Evolutionary conservation across 2,329 filamentous ascomycete genomes (phyloP).

Genomic region (Aspergillus ochraceus): DNA sequence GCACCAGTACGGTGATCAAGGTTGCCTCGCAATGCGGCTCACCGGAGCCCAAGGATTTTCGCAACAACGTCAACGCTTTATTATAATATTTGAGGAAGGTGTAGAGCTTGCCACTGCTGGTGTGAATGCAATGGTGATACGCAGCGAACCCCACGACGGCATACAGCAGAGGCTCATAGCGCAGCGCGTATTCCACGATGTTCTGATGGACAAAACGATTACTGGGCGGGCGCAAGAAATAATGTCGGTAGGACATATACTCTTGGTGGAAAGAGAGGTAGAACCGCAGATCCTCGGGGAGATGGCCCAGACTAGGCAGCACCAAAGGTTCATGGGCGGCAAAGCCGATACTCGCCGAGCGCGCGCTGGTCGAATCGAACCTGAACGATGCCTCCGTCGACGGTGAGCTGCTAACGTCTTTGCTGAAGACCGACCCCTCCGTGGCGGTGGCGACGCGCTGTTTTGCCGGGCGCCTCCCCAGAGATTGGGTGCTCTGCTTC

Average conservation of each 20-base stretch:
- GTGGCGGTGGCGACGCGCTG: conserved; percentile 17
- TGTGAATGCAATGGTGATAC: conserved; percentile 75
- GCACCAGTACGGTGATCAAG: conserved; percentile 82
- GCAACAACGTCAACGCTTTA: conserved; percentile 74
- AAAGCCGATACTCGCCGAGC: conserved; percentile 32
- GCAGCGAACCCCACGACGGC: conserved; percentile 85
- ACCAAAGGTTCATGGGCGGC: conserved; percentile 23
- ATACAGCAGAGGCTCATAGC: conserved; percentile 79
- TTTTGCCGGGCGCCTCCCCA: conserved; percentile 28
- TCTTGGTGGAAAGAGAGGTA: conserved; percentile 78
- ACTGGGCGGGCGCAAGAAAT: conserved; percentile 70
- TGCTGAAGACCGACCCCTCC: conserved; percentile 40
- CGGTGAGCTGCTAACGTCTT: conserved; percentile 53
- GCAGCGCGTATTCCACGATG: conserved; percentile 70
- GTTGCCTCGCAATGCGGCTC: conserved; percentile 72
- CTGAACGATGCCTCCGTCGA: conserved; percentile 49
- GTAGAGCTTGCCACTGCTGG: conserved; percentile 70
- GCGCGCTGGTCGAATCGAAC: conserved; percentile 36
- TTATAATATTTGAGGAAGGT: conserved; percentile 90
- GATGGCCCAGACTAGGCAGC: conserved; percentile 26
- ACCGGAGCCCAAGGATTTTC: conserved; percentile 68
- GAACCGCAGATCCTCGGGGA: conserved; percentile 68
- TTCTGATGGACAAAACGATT: conserved; percentile 72
- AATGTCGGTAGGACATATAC: conserved; percentile 78
- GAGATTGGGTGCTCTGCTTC: conserved; percentile 32